Conservation (phyloP, 1,284 basidiomycete species). For the Naganishia sp. region DNA sequence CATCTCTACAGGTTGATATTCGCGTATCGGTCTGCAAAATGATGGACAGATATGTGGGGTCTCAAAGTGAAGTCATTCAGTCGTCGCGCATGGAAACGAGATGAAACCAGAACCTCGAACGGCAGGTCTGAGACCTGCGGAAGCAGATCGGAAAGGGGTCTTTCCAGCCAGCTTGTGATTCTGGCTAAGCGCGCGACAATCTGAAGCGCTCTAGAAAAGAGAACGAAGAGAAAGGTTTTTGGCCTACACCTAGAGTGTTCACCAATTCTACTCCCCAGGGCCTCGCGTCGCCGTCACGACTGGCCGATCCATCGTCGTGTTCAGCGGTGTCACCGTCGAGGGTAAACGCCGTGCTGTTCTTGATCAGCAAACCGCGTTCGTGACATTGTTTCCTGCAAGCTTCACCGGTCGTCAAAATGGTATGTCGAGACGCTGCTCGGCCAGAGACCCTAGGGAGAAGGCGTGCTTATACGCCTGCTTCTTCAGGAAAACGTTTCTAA, state of each 20-base stretch:
- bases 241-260: constrained; percentile 3
- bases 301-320: constrained; percentile 15
- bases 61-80: neutral
- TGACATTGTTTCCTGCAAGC: constrained; percentile 24
- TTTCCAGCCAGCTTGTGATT: no score
- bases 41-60: constrained; percentile 21
- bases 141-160: neutral
- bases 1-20: constrained; percentile 38
- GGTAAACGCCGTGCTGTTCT: neutral
- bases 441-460: neutral
- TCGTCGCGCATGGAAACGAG: neutral
- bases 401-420: constrained; percentile 31
- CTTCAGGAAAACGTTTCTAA: constrained; percentile 55
- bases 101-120: neutral
- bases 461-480: neutral
- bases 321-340: constrained; percentile 5
- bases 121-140: constrained; percentile 23
- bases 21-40: constrained; percentile 38
- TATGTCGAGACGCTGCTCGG: neutral
- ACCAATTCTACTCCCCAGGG: neutral
- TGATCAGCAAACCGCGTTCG: constrained; percentile 28
- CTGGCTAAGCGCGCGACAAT: no score
- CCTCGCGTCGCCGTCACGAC: neutral
- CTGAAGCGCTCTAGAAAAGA: neutral
- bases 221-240: neutral